phyloP scores from a whole-genome alignment of 768 basidiomycete genomes.

The Sistotremastrum suecicum region DNA sequence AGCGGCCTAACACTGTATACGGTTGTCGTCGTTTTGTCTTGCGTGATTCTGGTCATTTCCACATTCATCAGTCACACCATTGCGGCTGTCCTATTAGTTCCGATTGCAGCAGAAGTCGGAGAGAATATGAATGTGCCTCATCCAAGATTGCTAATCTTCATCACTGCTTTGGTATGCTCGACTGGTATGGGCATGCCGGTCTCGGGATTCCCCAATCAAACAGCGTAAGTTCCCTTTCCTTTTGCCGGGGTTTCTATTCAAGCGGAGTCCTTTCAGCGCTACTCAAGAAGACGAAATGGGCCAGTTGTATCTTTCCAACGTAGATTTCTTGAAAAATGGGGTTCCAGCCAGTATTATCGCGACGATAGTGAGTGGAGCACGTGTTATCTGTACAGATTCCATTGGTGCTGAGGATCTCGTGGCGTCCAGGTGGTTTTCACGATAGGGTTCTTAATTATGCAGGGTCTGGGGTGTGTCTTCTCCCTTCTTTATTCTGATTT shows the following conservation, averaged over 20 bases:
- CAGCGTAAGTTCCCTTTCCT: constrained; percentile 51
- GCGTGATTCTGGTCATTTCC: constrained; percentile 68
- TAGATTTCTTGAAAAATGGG: constrained; percentile 89
- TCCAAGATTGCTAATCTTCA: constrained; percentile 77
- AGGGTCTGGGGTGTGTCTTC: constrained; percentile 45
- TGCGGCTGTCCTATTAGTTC: constrained; percentile 90
- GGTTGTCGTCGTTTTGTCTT: constrained; percentile 58
- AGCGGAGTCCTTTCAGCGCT: constrained; percentile 33
- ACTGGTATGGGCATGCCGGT: constrained; percentile 98
- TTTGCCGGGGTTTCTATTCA: constrained; percentile 2
- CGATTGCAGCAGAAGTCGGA: constrained; percentile 87
- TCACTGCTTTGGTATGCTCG: constrained; percentile 86
- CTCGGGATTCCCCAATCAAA: constrained; percentile 98
- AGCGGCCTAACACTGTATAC: constrained; percentile 48
- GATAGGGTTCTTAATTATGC: constrained; percentile 70
- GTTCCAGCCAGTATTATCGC: constrained; percentile 91
- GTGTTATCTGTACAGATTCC: not conserved
- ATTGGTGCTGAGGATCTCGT: constrained; percentile 3
- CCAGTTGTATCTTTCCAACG: constrained; percentile 66
- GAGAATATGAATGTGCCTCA: constrained; percentile 56
- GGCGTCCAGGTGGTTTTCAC: constrained; percentile 61
- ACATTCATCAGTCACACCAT: constrained; percentile 97
- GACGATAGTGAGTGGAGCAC: constrained; percentile 43
- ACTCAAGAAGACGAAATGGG: constrained; percentile 94
- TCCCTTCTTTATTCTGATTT: not conserved